Percentiles rank a stretch among this genome's conserved stretches.
phyloP scores from a whole-genome alignment of 2,329 filamentous ascomycete genomes.

The Penicillium sp. region DNA sequence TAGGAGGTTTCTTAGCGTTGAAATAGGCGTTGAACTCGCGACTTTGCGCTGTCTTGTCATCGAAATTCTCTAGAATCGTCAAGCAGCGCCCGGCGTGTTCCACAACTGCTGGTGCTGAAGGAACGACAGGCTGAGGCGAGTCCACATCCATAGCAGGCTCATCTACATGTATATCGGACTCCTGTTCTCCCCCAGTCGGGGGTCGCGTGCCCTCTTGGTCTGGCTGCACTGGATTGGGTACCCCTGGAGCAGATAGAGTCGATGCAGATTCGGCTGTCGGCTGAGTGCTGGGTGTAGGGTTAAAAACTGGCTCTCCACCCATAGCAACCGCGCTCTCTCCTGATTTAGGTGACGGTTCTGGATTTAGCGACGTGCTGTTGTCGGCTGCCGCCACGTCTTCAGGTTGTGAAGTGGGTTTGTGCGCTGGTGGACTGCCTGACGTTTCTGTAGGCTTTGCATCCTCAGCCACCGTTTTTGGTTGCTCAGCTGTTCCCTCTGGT shows the following conservation, averaged over 20 bases:
- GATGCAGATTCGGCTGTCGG: conserved; percentile 3
- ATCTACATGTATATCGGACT: conserved; percentile 26
- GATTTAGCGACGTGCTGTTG: conserved; percentile 12
- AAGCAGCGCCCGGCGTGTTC: conserved; percentile 62
- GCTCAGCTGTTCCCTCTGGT: not conserved
- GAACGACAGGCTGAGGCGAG: conserved; percentile 31
- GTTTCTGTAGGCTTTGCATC: conserved; percentile 12
- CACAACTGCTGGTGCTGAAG: conserved; percentile 44
- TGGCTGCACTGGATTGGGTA: conserved; percentile 5
- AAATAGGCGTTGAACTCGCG: conserved; percentile 62
- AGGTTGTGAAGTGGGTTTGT: conserved; percentile 2
- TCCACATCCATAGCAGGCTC: conserved; percentile 23
- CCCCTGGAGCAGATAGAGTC: conserved; percentile 4
- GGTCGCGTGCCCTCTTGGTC: conserved; percentile 1
- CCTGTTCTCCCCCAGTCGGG: conserved; percentile 15
- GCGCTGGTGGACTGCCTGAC: conserved; percentile 1
- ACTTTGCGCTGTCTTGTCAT: conserved; percentile 59
- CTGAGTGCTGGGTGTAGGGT: conserved; percentile 16
- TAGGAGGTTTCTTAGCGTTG: conserved; percentile 54
- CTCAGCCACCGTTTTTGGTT: conserved; percentile 3
- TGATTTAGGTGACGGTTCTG: conserved; percentile 1
- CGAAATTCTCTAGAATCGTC: conserved; percentile 63
- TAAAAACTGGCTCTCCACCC: conserved; percentile 9
- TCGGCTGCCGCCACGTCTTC: conserved; percentile 9
- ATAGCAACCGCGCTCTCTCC: conserved; percentile 5